These are phyloP conservation scores for Candida sanyaensis DNA, from an alignment of 1,139 yeast genomes.

Conservation along the genomic window DNA sequence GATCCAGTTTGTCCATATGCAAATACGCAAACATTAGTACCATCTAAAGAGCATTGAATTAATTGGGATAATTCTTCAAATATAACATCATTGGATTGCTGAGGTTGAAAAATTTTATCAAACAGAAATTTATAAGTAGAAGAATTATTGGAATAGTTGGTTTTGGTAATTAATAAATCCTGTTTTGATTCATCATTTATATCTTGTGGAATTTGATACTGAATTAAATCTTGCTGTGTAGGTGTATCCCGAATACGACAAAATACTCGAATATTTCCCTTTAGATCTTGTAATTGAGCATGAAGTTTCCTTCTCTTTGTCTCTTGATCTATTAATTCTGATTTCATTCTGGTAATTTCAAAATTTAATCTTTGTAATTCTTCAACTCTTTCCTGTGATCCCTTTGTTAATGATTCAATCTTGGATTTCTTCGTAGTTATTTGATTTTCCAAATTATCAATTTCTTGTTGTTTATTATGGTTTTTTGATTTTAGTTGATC, in stretches of 20 bases:
- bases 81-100: conserved; percentile 56
- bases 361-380: conserved; percentile 5
- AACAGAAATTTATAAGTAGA: conserved; percentile 55
- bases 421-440: neutral
- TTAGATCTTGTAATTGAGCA: conserved; percentile 76
- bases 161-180: conserved; percentile 37
- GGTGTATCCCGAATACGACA: conserved; percentile 77
- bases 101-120: conserved; percentile 72
- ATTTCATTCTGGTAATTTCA: conserved; percentile 24
- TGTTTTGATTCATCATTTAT: conserved; percentile 51
- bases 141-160: conserved; percentile 17
- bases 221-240: conserved; percentile 32
- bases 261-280: conserved; percentile 90
- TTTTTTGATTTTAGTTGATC: conserved; percentile 10
- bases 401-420: neutral
- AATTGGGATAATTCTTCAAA: conserved; percentile 86
- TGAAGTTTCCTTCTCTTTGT: conserved; percentile 63
- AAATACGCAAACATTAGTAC: conserved; percentile 88
- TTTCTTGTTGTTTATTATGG: conserved; percentile 11
- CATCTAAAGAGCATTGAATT: conserved; percentile 88
- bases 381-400: conserved; percentile 3
- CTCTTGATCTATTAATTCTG: conserved; percentile 14
- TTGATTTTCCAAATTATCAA: neutral
- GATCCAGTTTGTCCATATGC: conserved; percentile 99
- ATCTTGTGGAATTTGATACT: conserved; percentile 45